Evolutionary conservation across 129 eudicot species (phyloP).

Genomic region (Helichrysum umbraculigerum): DNA sequence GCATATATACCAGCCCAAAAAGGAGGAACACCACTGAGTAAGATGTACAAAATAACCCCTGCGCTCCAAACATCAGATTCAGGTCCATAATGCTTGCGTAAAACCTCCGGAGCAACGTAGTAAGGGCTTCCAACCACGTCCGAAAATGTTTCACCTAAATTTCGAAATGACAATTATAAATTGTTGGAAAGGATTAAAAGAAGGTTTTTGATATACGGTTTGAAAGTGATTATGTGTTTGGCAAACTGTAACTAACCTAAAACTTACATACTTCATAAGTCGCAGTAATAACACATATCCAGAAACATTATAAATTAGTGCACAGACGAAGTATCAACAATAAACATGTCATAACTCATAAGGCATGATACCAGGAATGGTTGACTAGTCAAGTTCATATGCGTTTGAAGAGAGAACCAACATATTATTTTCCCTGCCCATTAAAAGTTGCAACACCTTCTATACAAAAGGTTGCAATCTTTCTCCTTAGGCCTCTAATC

Average conservation of each 20-base stretch:
- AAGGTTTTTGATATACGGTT: background rate
- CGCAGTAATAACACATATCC: slow-evolving; percentile 2
- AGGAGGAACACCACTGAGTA: slow-evolving; percentile 91
- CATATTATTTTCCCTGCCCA: too few species aligned
- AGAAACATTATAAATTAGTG: too few species aligned
- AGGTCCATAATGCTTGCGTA: slow-evolving; percentile 86
- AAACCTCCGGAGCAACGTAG: slow-evolving; percentile 94
- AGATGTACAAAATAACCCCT: slow-evolving; percentile 84
- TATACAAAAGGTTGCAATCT: background rate
- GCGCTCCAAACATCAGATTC: slow-evolving; percentile 99
- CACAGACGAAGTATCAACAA: too few species aligned
- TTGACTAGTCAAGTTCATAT: background rate
- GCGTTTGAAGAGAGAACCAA: background rate
- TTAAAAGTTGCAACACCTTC: too few species aligned
- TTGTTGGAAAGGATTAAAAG: background rate
- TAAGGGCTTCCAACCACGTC: slow-evolving; percentile 97
- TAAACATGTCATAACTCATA: background rate
- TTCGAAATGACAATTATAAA: slow-evolving; percentile 9
- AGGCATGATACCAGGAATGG: background rate
- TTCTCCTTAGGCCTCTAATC: background rate
- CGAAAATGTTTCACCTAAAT: slow-evolving; percentile 70
- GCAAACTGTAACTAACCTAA: background rate
- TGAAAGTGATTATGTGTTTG: slow-evolving; percentile 5
- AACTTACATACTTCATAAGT: background rate
- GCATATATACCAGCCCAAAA: slow-evolving; percentile 82